Percentiles rank a stretch among this genome's conserved stretches.
These are phyloP conservation scores for Hyaloscypha hepaticicola DNA, from an alignment of 495 filamentous ascomycete genomes.

Conservation along the genomic window DNA sequence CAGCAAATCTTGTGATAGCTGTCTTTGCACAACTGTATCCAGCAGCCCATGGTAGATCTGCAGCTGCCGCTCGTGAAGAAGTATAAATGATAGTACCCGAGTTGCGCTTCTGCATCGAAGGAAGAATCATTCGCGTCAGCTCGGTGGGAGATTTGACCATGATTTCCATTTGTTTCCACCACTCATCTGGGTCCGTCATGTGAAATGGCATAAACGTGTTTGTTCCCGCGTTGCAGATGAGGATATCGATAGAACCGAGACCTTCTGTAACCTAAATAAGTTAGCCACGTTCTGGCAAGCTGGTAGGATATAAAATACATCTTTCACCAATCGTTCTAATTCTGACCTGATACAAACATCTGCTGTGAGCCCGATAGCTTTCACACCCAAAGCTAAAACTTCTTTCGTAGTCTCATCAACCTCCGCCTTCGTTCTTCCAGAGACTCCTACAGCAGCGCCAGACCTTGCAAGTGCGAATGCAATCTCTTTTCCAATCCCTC, in stretches of 20 bases:
- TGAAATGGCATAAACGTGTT: slow-evolving; percentile 25
- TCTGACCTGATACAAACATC: slow-evolving; percentile 14
- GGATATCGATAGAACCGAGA: slow-evolving; percentile 21
- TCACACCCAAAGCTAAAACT: background rate
- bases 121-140: slow-evolving; percentile 19
- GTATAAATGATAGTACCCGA: slow-evolving; percentile 24
- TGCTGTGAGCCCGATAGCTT: slow-evolving; percentile 17
- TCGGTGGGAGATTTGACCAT: slow-evolving; percentile 25
- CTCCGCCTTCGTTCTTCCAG: slow-evolving; percentile 14
- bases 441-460: slow-evolving; percentile 70
- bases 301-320: background rate
- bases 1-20: slow-evolving; percentile 21
- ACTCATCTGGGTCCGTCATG: slow-evolving; percentile 20
- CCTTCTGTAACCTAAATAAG: slow-evolving; percentile 5
- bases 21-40: slow-evolving; percentile 22
- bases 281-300: background rate
- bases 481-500: slow-evolving; percentile 72
- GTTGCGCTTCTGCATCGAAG: slow-evolving; percentile 20
- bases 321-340: slow-evolving; percentile 16
- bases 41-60: slow-evolving; percentile 21
- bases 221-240: slow-evolving; percentile 26
- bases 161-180: slow-evolving; percentile 24
- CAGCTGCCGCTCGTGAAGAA: slow-evolving; percentile 14
- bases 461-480: slow-evolving; percentile 72
- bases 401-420: slow-evolving; percentile 20